Evolutionary conservation across 306 rosid genomes (phyloP), one percentile per base, ranked within the genome.

Genomic region (Ziziphus jujuba): DNA sequence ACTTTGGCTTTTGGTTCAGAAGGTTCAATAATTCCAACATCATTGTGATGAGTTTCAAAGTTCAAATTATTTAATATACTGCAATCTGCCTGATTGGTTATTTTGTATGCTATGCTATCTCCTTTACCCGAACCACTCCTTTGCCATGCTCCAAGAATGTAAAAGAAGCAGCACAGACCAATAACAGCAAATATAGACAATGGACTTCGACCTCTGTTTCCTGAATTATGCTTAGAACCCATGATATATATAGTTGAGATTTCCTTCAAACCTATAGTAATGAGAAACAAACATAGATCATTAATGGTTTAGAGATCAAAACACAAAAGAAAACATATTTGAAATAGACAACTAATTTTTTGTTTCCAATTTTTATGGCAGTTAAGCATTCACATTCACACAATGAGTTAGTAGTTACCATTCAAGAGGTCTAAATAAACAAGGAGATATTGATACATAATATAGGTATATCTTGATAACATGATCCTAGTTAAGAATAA

Each of bases 101-200:
- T 78, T 75, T 79, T 77, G 71, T 83, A 77, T 16, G 92, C 82
- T 80, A 93, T 82, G 61, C 70, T 77, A 63, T 93, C 99, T 48
- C 87, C 88, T 74, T 90, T 90, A 53, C 99, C 97, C 44, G 81
- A 85, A 5, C 99, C 95, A 65, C 91, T 87, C 84, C 80, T 88
- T 71, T 90, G 92, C 99, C 97, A 95, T 79, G 96, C 87, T 72
- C 99, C 99, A 84, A 95, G 79, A 76, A 95, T 93, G 81, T 95
- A 95, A 76, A 87, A 95, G 84, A 87, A 85, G 71, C 91, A 84
- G 79, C 99, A 90, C 13, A 95, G 77, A 63, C 78, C 89, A 71
- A 95, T 82, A 74, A 95, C 87, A 61, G 75, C 84, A 71, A 95
- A 87, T 79, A 95, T 76, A 12, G 97, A 82, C 57, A 95, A 65